Base-by-base conservation (phyloP, 2,329 filamentous ascomycete genomes). In the Achaetomium macrosporum region DNA sequence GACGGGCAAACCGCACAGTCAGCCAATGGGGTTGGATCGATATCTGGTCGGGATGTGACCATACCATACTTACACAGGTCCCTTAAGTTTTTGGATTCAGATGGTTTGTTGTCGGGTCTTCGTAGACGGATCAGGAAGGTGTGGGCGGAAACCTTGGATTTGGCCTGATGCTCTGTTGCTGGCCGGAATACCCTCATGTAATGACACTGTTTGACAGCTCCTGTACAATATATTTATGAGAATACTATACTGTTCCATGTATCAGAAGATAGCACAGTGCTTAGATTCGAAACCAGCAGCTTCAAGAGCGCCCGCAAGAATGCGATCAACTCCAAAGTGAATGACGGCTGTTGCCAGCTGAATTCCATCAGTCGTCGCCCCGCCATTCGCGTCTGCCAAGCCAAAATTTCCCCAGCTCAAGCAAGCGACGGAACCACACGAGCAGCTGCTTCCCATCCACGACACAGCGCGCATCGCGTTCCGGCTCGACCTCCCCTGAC, bases 341-440 rank as follows among this genome's bases (percentile, higher is more conserved):
- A 7, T 25, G 10, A 2, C 39, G 35, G 36, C 29, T 47, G 31
- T 7, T 12, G 11, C 30, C 42, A 42, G 20, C 42, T 35, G 49
- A 17, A 36, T 5, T 30, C 11, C 16, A 11, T 9, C 25, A 17
- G 5, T 8, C 4, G 25, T 25, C 25, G 25, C 25, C 25, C 40
- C 41, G 40, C 40, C n/a, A 42, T 49, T 48, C n/a, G 12, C 20
- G 15, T 37, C 37, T 49, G 56, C 56, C 56, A 57, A 56, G 56
- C 53, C 53, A 53, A 57, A 57, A 53, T 35, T 51, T 50, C 42
- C 45, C 51, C 41, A 53, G 41, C 40, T n/a, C 20, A 20, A 31
- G 29, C 31, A 16, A 29, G 35, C 30, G 16, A 8, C 33, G 36
- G 37, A 31, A 43, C 37, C n/a, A 39, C n/a, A n/a, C n/a, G n/a